Evolutionary conservation across 2,329 filamentous ascomycete species (phyloP).

Genomic region (Penicillium carneum): DNA sequence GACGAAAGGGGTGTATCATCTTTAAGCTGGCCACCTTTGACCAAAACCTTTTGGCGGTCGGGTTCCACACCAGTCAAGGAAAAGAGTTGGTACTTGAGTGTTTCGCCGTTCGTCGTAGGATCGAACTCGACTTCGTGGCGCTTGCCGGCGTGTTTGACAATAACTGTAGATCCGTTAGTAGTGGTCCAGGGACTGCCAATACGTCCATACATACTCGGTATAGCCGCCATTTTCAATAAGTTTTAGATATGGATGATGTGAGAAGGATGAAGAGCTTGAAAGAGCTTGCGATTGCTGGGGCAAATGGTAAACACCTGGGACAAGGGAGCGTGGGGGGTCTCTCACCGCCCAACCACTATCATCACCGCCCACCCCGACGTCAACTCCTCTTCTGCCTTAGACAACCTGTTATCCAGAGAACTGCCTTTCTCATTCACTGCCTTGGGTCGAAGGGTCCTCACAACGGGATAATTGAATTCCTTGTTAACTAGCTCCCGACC

Average conservation of each 20-base stretch:
- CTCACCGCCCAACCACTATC: conserved; percentile 46
- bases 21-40: conserved; percentile 94
- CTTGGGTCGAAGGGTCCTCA: conserved; percentile 1
- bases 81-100: conserved; percentile 94
- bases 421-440: conserved; percentile 4
- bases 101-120: conserved; percentile 80
- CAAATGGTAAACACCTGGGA: conserved; percentile 31
- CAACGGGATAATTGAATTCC: background rate
- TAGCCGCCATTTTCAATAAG: conserved; percentile 59
- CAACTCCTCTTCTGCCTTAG: conserved; percentile 29
- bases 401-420: conserved; percentile 24
- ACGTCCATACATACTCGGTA: conserved; percentile 57
- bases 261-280: conserved; percentile 18
- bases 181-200: background rate
- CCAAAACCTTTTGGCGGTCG: conserved; percentile 91
- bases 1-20: conserved; percentile 88
- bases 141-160: conserved; percentile 94
- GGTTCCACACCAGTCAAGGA: conserved; percentile 95
- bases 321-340: conserved; percentile 36
- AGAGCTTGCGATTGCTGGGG: conserved; percentile 21
- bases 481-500: background rate
- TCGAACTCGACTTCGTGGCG: conserved; percentile 95
- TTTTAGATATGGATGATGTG: conserved; percentile 6
- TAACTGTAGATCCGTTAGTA: conserved; percentile 64
- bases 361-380: conserved; percentile 30